phyloP scores from a whole-genome alignment of 495 filamentous ascomycete genomes.

The Aspergillus funiculosus region DNA sequence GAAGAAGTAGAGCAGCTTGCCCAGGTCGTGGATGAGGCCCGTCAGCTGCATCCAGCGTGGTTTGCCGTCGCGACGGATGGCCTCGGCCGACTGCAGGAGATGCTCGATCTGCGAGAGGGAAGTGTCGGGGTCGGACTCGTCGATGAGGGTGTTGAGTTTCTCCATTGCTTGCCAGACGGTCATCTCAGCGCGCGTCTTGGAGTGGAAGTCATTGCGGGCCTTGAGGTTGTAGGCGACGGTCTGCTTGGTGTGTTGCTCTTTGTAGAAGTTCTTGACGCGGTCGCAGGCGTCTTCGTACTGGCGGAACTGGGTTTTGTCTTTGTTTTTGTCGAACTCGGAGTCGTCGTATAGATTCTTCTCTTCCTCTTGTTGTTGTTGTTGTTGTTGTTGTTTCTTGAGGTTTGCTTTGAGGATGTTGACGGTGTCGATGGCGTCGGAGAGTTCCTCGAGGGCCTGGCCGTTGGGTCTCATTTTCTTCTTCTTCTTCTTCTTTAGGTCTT shows the following conservation, averaged over 20 bases:
- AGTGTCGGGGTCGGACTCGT: constrained; percentile 86
- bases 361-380: constrained; percentile 19
- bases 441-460: constrained; percentile 69
- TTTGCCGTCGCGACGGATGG: constrained; percentile 81
- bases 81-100: constrained; percentile 78
- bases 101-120: constrained; percentile 83
- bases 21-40: constrained; percentile 84
- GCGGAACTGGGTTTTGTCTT: constrained; percentile 77
- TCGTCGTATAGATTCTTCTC: constrained; percentile 53
- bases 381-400: constrained; percentile 37
- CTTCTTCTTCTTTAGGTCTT: constrained; percentile 27
- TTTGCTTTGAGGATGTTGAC: constrained; percentile 70
- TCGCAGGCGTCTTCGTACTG: constrained; percentile 74
- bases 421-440: constrained; percentile 73
- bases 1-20: constrained; percentile 83
- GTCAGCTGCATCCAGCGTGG: constrained; percentile 89
- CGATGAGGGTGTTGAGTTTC: constrained; percentile 81
- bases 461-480: constrained; percentile 42
- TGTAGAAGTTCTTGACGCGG: constrained; percentile 77
- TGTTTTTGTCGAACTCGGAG: constrained; percentile 65
- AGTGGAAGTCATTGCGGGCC: constrained; percentile 64
- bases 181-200: constrained; percentile 64
- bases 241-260: constrained; percentile 77
- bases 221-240: constrained; percentile 80
- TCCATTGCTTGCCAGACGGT: constrained; percentile 85